These are phyloP conservation scores for Chenopodium suecicum DNA, from an alignment of 148 eudicot species.

Conservation along the genomic window DNA sequence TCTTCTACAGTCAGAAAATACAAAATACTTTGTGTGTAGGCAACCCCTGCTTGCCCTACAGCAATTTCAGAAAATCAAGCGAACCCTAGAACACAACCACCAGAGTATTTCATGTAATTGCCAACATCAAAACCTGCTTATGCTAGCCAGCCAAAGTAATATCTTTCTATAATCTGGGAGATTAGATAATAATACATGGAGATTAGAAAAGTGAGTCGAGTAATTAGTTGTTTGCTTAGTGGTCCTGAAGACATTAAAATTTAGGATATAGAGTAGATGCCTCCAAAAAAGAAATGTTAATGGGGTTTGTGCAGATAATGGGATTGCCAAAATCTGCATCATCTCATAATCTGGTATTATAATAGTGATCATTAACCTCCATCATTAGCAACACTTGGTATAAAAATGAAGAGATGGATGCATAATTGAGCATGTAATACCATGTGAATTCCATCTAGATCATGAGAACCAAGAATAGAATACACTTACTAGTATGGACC, in stretches of 20 bases:
- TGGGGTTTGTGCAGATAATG: slow-evolving; percentile 16
- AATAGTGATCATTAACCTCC: slow-evolving; percentile 5
- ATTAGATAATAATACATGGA: not conserved
- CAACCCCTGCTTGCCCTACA: too few species aligned
- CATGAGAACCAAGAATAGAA: slow-evolving; percentile 6
- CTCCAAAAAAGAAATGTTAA: not conserved
- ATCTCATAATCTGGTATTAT: not conserved
- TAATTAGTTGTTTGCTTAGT: not conserved
- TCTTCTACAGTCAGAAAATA: too few species aligned
- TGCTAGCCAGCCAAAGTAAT: not conserved
- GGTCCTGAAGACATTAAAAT: slow-evolving; percentile 14
- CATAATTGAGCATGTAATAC: slow-evolving; percentile 20
- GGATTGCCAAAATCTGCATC: slow-evolving; percentile 1
- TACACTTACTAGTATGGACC: slow-evolving; percentile 15
- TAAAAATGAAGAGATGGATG: slow-evolving; percentile 16
- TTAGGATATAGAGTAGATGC: not conserved
- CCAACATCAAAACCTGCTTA: not conserved
- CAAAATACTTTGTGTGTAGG: too few species aligned
- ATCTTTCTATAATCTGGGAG: slow-evolving; percentile 14
- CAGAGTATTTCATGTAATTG: not conserved
- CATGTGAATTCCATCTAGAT: slow-evolving; percentile 18
- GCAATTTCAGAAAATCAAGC: too few species aligned
- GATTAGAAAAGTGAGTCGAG: not conserved
- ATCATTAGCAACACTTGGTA: slow-evolving; percentile 18
- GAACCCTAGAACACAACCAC: too few species aligned